phyloP scores from a whole-genome alignment of 1,284 basidiomycete species.

The Stygiomarasmius scandens region DNA sequence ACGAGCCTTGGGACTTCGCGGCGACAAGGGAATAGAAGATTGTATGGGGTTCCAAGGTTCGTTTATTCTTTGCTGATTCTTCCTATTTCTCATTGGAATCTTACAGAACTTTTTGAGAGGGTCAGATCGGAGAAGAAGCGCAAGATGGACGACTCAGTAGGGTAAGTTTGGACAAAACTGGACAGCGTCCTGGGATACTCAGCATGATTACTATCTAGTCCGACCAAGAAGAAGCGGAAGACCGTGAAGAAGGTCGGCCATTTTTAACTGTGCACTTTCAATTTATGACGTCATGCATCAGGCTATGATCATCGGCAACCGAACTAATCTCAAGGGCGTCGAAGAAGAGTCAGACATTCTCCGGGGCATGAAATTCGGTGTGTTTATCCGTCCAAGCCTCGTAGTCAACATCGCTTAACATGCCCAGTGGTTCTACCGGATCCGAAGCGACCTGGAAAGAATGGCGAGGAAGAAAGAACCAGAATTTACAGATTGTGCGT shows the following conservation, averaged over 20 bases:
- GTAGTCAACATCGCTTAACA: constrained; percentile 7
- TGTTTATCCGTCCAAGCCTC: constrained; percentile 12
- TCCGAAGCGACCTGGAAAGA: constrained; percentile 58
- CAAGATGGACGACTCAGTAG: constrained; percentile 61
- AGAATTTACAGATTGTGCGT: constrained; percentile 64
- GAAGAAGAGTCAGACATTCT: constrained; percentile 68
- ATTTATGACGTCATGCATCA: neutral
- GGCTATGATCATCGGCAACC: constrained; percentile 23
- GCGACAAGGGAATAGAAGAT: constrained; percentile 68
- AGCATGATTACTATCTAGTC: constrained; percentile 37
- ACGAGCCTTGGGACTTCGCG: constrained; percentile 78
- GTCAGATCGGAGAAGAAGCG: constrained; percentile 67
- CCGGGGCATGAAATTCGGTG: constrained; percentile 77
- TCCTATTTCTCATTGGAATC: neutral
- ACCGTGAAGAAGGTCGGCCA: constrained; percentile 52
- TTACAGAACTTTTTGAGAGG: constrained; percentile 50
- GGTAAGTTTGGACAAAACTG: constrained; percentile 37
- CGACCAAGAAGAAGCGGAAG: constrained; percentile 68
- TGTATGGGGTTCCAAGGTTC: constrained; percentile 71
- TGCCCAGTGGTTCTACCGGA: constrained; percentile 75
- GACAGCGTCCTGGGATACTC: neutral
- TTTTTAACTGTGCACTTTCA: neutral
- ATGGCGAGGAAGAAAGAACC: constrained; percentile 66
- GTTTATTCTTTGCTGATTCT: constrained; percentile 16
- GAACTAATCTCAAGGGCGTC: constrained; percentile 62